Evolutionary conservation across 108 stramenopile species (phyloP), one percentile per base, ranked within the genome.

Genomic region (Discostella stelligeroides): DNA sequence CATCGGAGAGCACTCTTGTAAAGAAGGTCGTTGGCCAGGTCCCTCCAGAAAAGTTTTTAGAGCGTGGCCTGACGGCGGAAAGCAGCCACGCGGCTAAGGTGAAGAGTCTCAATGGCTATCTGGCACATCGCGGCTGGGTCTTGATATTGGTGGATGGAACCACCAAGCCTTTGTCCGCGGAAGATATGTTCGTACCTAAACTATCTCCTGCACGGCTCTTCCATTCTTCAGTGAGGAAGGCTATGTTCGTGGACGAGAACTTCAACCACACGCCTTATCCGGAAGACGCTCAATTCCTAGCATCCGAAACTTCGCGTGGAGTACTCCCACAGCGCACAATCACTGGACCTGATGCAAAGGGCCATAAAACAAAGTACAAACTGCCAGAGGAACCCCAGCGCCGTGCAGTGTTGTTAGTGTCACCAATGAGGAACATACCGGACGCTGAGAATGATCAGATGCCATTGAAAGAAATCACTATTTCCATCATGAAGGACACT

Each of bases 121-220:
- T 92, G 28, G 65, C 87, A 39, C 89, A 76, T 71, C 63, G 65
- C 42, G 75, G 75, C 5, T 76, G 70, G 70, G 53, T 76, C 37
- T 56, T 76, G 34, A 58, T 76, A n/a, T 66, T 71, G 23, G 70
- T 76, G 7, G 63, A 71, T 21, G 61, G 54, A 20, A 56, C 75
- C 13, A 72, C 54, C 20, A 30, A 75, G 49, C 70, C 75, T 38
- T 51, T 90, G 20, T 48, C 72, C 45, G 48, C 68, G 2, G 56
- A 74, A 8, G 86, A 89, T 15, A 29, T 51, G 49, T 84, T 64
- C 21, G 28, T 89, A 20, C 65, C 88, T 49, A 92, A 92, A 66
- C 80, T 92, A 42, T 75, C 92, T 24, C 92, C 92, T 2, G 82
- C 82, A 25, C 72, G 74, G 21, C 69, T 92, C 21, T 88, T 92